phyloP scores from a whole-genome alignment of 1,139 yeast species.

The Blastobotrys ciferrii region DNA sequence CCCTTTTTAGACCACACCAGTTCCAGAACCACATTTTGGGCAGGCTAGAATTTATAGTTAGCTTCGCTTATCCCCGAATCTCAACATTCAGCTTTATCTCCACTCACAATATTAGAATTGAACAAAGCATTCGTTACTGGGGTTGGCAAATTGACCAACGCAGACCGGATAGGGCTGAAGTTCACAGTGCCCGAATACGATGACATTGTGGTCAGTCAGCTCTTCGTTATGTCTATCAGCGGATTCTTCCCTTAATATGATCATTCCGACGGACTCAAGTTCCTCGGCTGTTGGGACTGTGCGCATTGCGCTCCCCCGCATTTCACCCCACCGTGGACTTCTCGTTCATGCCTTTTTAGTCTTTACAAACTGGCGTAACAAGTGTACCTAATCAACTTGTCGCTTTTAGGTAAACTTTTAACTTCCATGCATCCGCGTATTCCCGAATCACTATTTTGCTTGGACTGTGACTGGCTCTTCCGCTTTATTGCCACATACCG shows the following conservation, averaged over 20 bases:
- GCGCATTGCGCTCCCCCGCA: not conserved
- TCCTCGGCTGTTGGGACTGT: not conserved
- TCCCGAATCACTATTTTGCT: too few relatives aligned
- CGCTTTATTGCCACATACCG: too few relatives aligned
- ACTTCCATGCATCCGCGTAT: too few relatives aligned
- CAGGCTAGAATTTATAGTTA: slow-evolving; percentile 30
- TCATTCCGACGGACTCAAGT: not conserved
- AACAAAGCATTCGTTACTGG: slow-evolving; percentile 48
- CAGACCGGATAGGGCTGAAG: slow-evolving; percentile 45
- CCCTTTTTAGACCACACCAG: slow-evolving; percentile 39
- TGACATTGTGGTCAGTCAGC: slow-evolving; percentile 19
- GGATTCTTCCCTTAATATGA: too few relatives aligned
- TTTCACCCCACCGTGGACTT: too few relatives aligned
- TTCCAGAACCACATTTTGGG: slow-evolving; percentile 63
- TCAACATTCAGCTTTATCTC: not conserved
- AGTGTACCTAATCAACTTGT: too few relatives aligned
- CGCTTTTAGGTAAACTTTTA: too few relatives aligned
- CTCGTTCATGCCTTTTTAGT: too few relatives aligned
- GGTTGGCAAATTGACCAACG: slow-evolving; percentile 60
- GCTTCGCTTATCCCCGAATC: slow-evolving; percentile 1
- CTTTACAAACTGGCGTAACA: too few relatives aligned
- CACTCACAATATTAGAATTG: slow-evolving; percentile 50
- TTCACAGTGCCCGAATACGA: slow-evolving; percentile 35
- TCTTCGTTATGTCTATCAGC: too few relatives aligned
- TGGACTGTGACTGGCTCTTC: too few relatives aligned